These are phyloP conservation scores for Austroboletus festivus DNA, from an alignment of 768 basidiomycete genomes.

Conservation along the genomic window DNA sequence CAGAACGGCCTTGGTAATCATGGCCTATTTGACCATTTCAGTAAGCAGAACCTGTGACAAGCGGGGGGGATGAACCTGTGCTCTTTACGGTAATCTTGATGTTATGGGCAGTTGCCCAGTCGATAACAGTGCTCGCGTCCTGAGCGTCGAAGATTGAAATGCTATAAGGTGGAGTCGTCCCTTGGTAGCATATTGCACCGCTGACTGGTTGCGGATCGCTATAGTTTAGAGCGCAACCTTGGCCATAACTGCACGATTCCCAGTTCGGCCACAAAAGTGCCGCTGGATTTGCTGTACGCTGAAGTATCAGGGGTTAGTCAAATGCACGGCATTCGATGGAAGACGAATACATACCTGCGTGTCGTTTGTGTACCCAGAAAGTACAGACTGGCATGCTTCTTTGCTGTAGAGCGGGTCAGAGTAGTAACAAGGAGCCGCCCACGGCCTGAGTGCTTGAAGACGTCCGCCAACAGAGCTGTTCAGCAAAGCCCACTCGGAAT, in stretches of 20 bases:
- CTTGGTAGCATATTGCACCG: constrained; percentile 14
- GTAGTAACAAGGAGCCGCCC: constrained; percentile 22
- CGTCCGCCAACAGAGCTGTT: constrained; percentile 16
- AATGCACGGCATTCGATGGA: no score
- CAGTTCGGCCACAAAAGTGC: constrained; percentile 25
- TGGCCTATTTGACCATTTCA: constrained; percentile 14
- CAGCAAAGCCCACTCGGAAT: constrained; percentile 9
- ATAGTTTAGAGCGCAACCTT: constrained; percentile 21
- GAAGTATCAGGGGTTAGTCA: not conserved
- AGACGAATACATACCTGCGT: constrained; percentile 3
- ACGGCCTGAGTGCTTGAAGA: constrained; percentile 18
- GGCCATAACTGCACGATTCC: constrained; percentile 17
- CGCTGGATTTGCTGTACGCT: constrained; percentile 19
- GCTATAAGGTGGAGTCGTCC: constrained; percentile 21
- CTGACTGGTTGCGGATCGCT: constrained; percentile 15
- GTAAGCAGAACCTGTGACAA: not conserved
- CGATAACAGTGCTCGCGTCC: constrained; percentile 19
- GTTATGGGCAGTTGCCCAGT: constrained; percentile 18
- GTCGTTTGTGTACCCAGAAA: constrained; percentile 15
- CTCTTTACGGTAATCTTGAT: constrained; percentile 24
- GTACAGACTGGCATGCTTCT: constrained; percentile 14
- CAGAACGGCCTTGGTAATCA: constrained; percentile 22
- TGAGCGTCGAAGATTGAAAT: constrained; percentile 14
- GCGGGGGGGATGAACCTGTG: constrained; percentile 13
- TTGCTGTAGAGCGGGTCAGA: constrained; percentile 17